Evolutionary conservation across 176 grass and related monocot genomes (phyloP).

Genomic region (Tuctoria greenei): DNA sequence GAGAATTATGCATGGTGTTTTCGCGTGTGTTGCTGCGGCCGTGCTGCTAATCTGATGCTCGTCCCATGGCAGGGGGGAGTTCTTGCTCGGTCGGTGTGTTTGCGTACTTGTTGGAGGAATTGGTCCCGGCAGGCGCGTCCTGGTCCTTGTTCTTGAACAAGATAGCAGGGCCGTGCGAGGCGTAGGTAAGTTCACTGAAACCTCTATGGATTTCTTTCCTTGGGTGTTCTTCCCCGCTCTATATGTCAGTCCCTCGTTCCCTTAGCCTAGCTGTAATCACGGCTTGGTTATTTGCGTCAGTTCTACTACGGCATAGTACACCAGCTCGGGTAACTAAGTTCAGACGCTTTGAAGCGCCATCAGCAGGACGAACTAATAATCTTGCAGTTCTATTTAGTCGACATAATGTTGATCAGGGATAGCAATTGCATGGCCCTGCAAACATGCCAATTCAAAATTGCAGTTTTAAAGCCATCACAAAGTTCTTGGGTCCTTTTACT

Average conservation of each 20-base stretch:
- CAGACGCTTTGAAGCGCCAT: background rate
- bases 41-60: background rate
- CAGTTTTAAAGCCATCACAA: background rate
- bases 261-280: background rate
- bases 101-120: background rate
- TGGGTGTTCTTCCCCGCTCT: background rate
- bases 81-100: background rate
- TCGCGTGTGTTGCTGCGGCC: background rate
- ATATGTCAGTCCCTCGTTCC: background rate
- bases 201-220: background rate
- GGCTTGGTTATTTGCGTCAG: slow-evolving; percentile 10
- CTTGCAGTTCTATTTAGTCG: background rate
- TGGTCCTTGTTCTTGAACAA: background rate
- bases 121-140: background rate
- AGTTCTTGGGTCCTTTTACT: background rate
- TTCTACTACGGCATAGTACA: background rate
- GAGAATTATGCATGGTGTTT: background rate
- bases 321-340: background rate
- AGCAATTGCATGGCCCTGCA: background rate
- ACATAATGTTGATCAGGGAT: background rate
- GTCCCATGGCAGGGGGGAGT: background rate
- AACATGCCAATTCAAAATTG: background rate
- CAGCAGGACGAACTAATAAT: too few relatives aligned
- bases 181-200: background rate
- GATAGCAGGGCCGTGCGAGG: background rate